These are phyloP conservation scores for Eustoma russellianum DNA, from an alignment of 257 asterid species.

Conservation along the genomic window DNA sequence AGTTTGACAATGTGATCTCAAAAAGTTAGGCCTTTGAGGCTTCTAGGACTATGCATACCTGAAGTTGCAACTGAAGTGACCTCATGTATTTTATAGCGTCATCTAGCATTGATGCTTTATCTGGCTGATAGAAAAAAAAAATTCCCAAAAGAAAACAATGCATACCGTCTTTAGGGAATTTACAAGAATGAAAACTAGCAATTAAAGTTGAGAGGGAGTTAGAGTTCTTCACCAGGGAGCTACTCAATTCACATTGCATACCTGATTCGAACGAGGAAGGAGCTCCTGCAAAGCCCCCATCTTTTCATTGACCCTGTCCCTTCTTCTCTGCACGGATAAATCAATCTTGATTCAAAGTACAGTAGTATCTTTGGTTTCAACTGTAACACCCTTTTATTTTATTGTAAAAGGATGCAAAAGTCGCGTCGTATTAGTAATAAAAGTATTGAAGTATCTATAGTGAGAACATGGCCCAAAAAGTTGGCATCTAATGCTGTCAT, in stretches of 20 bases:
- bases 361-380: neutral
- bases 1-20: neutral
- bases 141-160: too few species aligned
- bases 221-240: too few species aligned
- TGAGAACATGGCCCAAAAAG: too few species aligned
- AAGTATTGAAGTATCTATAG: too few species aligned
- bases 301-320: conserved; percentile 85
- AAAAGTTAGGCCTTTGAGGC: neutral
- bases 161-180: too few species aligned
- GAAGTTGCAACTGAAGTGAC: conserved; percentile 73
- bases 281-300: conserved; percentile 86
- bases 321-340: conserved; percentile 39
- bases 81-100: conserved; percentile 90
- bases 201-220: too few species aligned
- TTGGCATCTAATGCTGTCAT: too few species aligned
- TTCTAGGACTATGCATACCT: conserved; percentile 33
- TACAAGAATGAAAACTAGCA: too few species aligned
- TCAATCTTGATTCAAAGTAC: neutral
- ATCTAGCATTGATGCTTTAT: conserved; percentile 84
- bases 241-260: conserved; percentile 7
- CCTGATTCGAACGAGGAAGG: conserved; percentile 81
- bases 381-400: too few species aligned
- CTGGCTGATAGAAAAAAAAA: conserved; percentile 34
- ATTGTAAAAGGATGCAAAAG: too few species aligned
- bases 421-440: too few species aligned